Evolutionary conservation across 73 alveolate species (phyloP), one percentile per base, ranked within the genome.

Genomic region (Symbiodinium natans): DNA sequence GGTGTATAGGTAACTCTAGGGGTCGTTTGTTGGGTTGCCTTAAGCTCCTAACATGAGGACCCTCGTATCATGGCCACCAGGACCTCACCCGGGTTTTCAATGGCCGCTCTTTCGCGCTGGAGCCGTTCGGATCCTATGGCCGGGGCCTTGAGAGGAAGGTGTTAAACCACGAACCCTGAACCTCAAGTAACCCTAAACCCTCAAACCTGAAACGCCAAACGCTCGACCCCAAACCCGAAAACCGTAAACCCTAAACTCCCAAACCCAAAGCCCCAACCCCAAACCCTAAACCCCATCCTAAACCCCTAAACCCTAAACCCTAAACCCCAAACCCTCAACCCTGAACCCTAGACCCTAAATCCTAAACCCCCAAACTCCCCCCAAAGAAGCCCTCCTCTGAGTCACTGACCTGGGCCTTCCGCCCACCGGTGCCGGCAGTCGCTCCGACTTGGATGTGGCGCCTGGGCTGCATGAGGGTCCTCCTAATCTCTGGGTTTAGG

Each of bases 371-470:
- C 31, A 23, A 8, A 52, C 82, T 8, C 82, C 5, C 29, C 31
- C 31, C 38, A 6, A 23, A 23, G 19, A 23, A 23, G 19, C 82
- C 82, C 82, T 1, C 29, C 0, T 21, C 82, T 27, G 75, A 90
- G 97, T 90, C 17, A 71, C 97, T 0, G 97, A 90, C 31, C 87
- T 90, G 80, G 88, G 88, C 13, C 59, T 90, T 52, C 97, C 87
- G 1, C 87, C 88, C 88, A 63, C 77, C 34, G 77, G 77, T 27
- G 87, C 77, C 39, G 46, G 87, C 39, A 82, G 88, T 9, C 97
- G 97, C 21, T 71, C 88, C 41, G 97, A 90, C 48, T 52, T 90
- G 89, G 97, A 90, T 40, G 41, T 90, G 97, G 97, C 88, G 13
- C 27, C 84, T 21, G 17, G 84, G 42, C 41, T 15, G 27, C 13